Conservation (phyloP, 2,329 filamentous ascomycete species). For the Aspergillus cejpii region DNA sequence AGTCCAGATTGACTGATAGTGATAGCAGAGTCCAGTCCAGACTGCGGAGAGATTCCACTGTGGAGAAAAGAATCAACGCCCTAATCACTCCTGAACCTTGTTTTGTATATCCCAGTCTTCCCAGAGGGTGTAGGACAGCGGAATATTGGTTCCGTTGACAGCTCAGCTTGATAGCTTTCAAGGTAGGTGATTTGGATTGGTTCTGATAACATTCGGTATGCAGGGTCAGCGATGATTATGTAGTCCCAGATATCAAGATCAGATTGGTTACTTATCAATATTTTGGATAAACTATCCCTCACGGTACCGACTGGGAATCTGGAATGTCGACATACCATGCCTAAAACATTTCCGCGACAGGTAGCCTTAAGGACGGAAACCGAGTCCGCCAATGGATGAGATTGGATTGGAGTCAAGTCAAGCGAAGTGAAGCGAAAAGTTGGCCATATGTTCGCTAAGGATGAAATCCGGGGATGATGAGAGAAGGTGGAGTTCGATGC, state of each 20-base stretch:
- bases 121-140: too few relatives aligned
- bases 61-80: neutral
- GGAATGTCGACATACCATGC: constrained; percentile 11
- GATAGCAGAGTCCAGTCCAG: too few relatives aligned
- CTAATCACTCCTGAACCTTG: neutral
- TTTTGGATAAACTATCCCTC: too few relatives aligned
- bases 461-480: neutral
- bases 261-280: neutral
- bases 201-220: too few relatives aligned
- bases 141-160: too few relatives aligned
- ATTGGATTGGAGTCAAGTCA: neutral
- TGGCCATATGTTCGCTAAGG: neutral
- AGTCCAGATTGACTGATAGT: too few relatives aligned
- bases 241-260: neutral
- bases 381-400: constrained; percentile 28
- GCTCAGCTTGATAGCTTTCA: neutral
- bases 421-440: neutral
- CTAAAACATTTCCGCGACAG: constrained; percentile 23
- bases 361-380: constrained; percentile 8
- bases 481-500: neutral
- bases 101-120: too few relatives aligned
- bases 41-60: neutral
- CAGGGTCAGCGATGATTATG: too few relatives aligned
- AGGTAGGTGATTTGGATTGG: neutral
- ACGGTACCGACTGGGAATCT: too few relatives aligned